Evolutionary conservation across 768 basidiomycete genomes (phyloP), one percentile per base, ranked within the genome.

Genomic region (Albatrellus ellisii): DNA sequence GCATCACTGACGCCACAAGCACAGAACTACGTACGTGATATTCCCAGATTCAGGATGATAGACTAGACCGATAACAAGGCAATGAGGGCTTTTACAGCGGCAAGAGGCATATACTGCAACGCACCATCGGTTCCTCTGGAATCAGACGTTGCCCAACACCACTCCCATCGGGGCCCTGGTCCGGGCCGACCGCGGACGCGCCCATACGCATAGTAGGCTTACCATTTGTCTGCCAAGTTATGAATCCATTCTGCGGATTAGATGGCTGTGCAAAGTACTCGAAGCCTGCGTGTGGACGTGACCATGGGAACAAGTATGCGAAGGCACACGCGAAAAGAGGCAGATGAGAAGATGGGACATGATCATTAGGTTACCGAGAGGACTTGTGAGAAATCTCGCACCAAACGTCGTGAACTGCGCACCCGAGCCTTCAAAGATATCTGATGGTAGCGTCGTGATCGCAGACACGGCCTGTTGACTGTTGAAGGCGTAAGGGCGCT

Each of bases 211-310:
- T 73, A 0, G 70, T 67, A 28, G 66, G 66, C 22, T 54, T 52
- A 1, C 75, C 79, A 46, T 77, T 69, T 11, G 75, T 68, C 42
- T 74, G 68, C 90, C 90, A 91, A 5, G 78, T 77, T 43, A 91
- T 76, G 52, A 69, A 81, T 0, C 82, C 82, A 7, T 68, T 68
- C 0, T 53, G 41, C 0, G 67, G 65, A 38, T 74, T 61, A 4
- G 65, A 61, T 1, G 75, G 77, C 54, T 84, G 68, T 6, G 72
- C 62, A 66, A 69, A 82, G 54, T 81, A 85, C 55, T 90, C 88
- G 52, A 86, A 86, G 12, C 83, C 79, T 72, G 35, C 11, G 36
- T 21, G 39, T 31, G 15, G 17, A 26, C 17, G 26, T 28, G 14
- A 38, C 36, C 25, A n/a, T n/a, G n/a, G n/a, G n/a, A n/a, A n/a